Evolutionary conservation across 768 basidiomycete species (phyloP), one percentile per base, ranked within the genome.

Genomic region (Kondoa subrosea): DNA sequence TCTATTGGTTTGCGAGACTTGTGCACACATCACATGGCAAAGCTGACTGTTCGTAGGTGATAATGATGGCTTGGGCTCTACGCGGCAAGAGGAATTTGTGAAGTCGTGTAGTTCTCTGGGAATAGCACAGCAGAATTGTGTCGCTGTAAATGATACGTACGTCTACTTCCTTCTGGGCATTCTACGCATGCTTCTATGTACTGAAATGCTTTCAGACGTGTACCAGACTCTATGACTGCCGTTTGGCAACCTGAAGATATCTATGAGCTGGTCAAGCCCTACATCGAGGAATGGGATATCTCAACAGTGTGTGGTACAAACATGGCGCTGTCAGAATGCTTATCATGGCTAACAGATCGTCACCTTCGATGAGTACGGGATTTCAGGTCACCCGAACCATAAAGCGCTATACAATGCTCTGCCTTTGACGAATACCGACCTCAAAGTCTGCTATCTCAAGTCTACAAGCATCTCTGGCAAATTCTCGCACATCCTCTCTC

Each of bases 331-430:
- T 1, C 17, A 26, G 30, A 59, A 1, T 15, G 25, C 62, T 64
- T 8, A 29, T 1, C 14, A 29, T 34, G 16, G 1, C 65, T 65
- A 3, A 27, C 67, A 78, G 78, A 73, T 79, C 62, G 72, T 80
- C 64, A 78, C 78, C 0, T 80, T 80, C 65, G 79, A 80, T 71
- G 57, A 66, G 0, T 59, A 69, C 1, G 79, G 79, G 17, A 75
- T 80, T 17, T 77, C 77, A 0, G 69, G 73, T 0, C 79, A 80
- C 65, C 75, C 76, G 4, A 80, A 80, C 69, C 79, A 80, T 69
- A 74, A 72, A 14, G 71, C 76, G 0, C 60, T 78, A 8, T 64
- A 74, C 0, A 40, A 31, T 0, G 72, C 73, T 4, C 59, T 67
- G 1, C 0, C 29, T 1, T 66, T 69, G 33, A 68, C 70, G 2